phyloP scores from a whole-genome alignment of 176 grass and related monocot species.

The Microstegium vimineum region DNA sequence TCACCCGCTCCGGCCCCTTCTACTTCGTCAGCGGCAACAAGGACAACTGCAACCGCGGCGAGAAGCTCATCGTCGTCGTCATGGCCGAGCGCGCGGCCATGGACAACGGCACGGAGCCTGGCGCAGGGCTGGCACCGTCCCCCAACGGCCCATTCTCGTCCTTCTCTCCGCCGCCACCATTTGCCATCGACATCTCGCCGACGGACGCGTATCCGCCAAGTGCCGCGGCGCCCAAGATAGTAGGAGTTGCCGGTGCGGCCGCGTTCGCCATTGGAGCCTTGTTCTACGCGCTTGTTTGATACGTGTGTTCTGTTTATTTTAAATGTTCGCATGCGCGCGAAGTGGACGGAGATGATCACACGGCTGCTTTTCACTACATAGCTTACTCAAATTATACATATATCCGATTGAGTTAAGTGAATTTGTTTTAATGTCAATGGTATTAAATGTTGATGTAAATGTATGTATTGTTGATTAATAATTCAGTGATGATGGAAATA shows the following conservation, averaged over 20 bases:
- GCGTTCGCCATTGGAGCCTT: constrained; percentile 37
- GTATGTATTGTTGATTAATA: neutral
- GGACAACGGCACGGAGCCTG: constrained; percentile 2
- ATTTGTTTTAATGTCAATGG: neutral
- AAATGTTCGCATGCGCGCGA: neutral
- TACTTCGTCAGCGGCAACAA: constrained; percentile 94
- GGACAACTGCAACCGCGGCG: constrained; percentile 63
- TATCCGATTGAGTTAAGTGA: constrained; percentile 3
- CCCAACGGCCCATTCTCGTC: constrained; percentile 23
- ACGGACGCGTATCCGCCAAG: constrained; percentile 7
- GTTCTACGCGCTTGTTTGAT: constrained; percentile 51
- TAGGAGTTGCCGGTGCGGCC: constrained; percentile 34
- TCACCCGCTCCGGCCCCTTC: constrained; percentile 62
- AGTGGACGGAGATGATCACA: neutral
- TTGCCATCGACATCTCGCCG: constrained; percentile 34
- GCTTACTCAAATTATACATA: no score
- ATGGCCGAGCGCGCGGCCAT: constrained; percentile 34
- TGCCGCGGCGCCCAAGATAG: constrained; percentile 30
- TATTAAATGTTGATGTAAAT: neutral
- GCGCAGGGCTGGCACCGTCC: constrained; percentile 6
- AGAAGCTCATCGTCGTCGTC: constrained; percentile 79
- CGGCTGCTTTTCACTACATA: no score
- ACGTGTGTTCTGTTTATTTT: neutral
- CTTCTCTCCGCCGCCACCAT: constrained; percentile 22
- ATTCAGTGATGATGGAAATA: neutral